These are phyloP conservation scores for Juncus effusus DNA, from an alignment of 176 grass and related monocot species.

Conservation along the genomic window DNA sequence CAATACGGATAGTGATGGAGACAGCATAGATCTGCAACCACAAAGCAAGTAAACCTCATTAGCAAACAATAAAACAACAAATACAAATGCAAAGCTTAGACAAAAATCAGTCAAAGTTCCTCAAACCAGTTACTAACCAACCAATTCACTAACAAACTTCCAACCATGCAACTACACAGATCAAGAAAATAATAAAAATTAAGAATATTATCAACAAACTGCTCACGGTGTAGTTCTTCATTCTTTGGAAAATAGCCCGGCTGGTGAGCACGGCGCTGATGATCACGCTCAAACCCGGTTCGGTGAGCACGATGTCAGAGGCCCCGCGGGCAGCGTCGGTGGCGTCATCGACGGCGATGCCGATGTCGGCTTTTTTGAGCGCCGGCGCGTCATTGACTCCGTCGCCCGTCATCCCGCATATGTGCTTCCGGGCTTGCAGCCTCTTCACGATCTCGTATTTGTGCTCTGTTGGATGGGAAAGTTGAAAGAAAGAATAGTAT, in stretches of 20 bases:
- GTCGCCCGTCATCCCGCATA: constrained; percentile 92
- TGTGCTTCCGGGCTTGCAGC: constrained; percentile 85
- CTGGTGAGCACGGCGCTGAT: constrained; percentile 90
- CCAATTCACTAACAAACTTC: no score
- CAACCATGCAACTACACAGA: neutral
- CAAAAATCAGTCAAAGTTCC: neutral
- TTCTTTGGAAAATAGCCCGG: constrained; percentile 90
- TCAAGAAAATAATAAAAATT: constrained; percentile 7
- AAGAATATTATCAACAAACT: neutral
- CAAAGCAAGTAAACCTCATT: constrained; percentile 1
- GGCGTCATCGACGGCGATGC: constrained; percentile 82
- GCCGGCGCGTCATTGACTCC: constrained; percentile 92
- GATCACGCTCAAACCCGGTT: constrained; percentile 85
- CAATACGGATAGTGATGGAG: constrained; percentile 96
- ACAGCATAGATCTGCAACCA: constrained; percentile 87
- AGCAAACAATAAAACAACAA: no score
- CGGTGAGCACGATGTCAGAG: constrained; percentile 87
- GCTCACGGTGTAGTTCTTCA: constrained; percentile 89
- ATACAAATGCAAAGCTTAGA: no score
- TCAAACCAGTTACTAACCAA: neutral
- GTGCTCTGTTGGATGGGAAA: constrained; percentile 51
- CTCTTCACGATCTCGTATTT: constrained; percentile 94
- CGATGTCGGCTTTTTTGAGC: constrained; percentile 91
- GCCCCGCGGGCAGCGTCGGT: constrained; percentile 83
- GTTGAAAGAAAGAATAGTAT: neutral